Conservation (phyloP, 31 red algal genomes). For the Asparagopsis taxiformis region DNA sequence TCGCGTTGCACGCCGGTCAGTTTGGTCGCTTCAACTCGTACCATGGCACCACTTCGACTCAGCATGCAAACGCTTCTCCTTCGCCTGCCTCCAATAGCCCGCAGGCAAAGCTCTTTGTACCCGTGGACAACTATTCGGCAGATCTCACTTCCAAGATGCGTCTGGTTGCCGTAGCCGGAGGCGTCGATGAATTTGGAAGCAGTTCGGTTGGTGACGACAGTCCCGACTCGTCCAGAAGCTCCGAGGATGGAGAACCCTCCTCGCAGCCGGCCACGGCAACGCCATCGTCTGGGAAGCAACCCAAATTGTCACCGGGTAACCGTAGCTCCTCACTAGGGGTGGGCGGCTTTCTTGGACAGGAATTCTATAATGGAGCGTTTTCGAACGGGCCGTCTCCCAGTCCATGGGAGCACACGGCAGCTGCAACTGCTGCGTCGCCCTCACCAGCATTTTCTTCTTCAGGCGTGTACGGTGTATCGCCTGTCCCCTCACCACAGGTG, state of each 20-base stretch:
- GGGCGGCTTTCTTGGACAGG: conserved; percentile 51
- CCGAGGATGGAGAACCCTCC: conserved; percentile 17
- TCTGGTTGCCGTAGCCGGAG: too few relatives aligned
- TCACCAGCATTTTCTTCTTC: background rate
- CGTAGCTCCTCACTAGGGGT: conserved; percentile 30
- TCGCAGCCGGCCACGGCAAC: too few relatives aligned
- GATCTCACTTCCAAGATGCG: background rate
- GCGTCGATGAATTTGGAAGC: conserved; percentile 27
- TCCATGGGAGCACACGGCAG: conserved; percentile 25
- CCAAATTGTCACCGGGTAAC: too few relatives aligned
- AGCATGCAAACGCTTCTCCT: too few relatives aligned
- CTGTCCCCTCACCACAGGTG: background rate
- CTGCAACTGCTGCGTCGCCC: background rate
- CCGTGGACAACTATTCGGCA: background rate
- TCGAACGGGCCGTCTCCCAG: conserved; percentile 27
- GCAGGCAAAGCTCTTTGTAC: background rate
- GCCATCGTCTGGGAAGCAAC: too few relatives aligned
- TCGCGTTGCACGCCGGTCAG: too few relatives aligned
- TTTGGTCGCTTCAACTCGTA: too few relatives aligned
- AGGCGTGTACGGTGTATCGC: background rate
- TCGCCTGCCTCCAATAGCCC: too few relatives aligned
- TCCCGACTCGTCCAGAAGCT: conserved; percentile 36
- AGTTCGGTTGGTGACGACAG: conserved; percentile 46
- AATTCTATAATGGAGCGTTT: conserved; percentile 77
- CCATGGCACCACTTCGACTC: too few relatives aligned